phyloP scores from a whole-genome alignment of 2,329 filamentous ascomycete genomes.

The Ophiosphaerella narmari region DNA sequence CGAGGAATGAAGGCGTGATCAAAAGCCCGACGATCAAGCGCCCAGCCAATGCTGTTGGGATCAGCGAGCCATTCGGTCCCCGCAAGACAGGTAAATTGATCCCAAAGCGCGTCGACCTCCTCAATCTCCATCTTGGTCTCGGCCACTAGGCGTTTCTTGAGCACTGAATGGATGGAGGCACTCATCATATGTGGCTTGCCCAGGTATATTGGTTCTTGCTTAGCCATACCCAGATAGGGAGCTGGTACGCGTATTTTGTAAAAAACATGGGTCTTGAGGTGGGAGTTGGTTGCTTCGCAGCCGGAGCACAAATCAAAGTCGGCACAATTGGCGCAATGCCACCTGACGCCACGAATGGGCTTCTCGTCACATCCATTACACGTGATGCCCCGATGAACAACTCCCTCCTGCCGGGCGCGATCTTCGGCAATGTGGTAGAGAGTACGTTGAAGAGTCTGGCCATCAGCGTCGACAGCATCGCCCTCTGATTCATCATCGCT shows the following conservation, averaged over 20 bases:
- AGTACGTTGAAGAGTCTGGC: slow-evolving; percentile 81
- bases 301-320: slow-evolving; percentile 96
- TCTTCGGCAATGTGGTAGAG: slow-evolving; percentile 94
- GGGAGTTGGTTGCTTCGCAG: slow-evolving; percentile 77
- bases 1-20: slow-evolving; percentile 86
- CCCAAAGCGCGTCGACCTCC: slow-evolving; percentile 91
- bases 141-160: slow-evolving; percentile 65
- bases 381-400: slow-evolving; percentile 87
- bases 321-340: slow-evolving; percentile 92
- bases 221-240: slow-evolving; percentile 76
- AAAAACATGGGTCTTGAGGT: slow-evolving; percentile 91
- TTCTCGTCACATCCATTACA: slow-evolving; percentile 88
- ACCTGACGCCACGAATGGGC: slow-evolving; percentile 89
- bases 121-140: slow-evolving; percentile 69
- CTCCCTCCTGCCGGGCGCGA: slow-evolving; percentile 74
- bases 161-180: slow-evolving; percentile 66
- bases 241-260: slow-evolving; percentile 94
- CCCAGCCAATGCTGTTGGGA: slow-evolving; percentile 74
- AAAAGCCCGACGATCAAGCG: slow-evolving; percentile 91
- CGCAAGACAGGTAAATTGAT: slow-evolving; percentile 94
- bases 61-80: slow-evolving; percentile 83
- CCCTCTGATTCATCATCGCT: slow-evolving; percentile 48
- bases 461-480: slow-evolving; percentile 51
- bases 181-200: slow-evolving; percentile 74
- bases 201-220: slow-evolving; percentile 57